Base-by-base conservation (phyloP, 768 basidiomycete genomes). In the Hericium rajendrae region DNA sequence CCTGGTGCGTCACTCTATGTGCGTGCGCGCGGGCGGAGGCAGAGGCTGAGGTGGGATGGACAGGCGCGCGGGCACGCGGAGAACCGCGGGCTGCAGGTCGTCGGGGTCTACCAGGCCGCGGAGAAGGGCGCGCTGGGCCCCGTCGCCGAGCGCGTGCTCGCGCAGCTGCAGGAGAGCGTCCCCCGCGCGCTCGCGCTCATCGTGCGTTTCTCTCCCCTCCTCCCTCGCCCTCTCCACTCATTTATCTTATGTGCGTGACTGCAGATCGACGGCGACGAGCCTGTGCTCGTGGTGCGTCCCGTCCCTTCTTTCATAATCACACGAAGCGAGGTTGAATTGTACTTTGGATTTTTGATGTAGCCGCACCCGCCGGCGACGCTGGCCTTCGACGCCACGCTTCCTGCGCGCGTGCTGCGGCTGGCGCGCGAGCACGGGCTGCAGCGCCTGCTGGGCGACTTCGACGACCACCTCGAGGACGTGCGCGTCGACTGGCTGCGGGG, bases 391-490 rank as follows among this genome's bases (percentile, higher is more conserved):
- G 60, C 75, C 0, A 72, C 74, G 38, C 64, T 78, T 3, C 82
- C 84, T 0, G 60, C 66, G 4, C 74, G 73, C 11, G 81, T 84
- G 1, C 66, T 80, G 13, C 62, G 68, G 3, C 71, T 82, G 1
- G 81, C 86, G 15, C 74, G 72, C 40, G 76, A 82, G 48, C 66
- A 72, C 43, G 72, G 71, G n/a, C 68, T 76, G 54, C 83, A 86
- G 57, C 70, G 76, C 57, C 73, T 76, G 50, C 83, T 91, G 57
- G 85, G 83, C 4, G 89, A 91, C 67, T 91, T 91, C 60, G 89
- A 91, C 57, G 89, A 91, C 62, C 86, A 91, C 70, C 68, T 91
- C 49, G 89, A 89, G 69, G 83, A 89, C 68, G 83, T 84, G 51
- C 78, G 67, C 43, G 69, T 73, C 57, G 78, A 79, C 57, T 80